A percentile compares a stretch with the other conserved stretches of the same genome.
phyloP scores from a whole-genome alignment of 1,284 basidiomycete species.

The Naganishia sp. region DNA sequence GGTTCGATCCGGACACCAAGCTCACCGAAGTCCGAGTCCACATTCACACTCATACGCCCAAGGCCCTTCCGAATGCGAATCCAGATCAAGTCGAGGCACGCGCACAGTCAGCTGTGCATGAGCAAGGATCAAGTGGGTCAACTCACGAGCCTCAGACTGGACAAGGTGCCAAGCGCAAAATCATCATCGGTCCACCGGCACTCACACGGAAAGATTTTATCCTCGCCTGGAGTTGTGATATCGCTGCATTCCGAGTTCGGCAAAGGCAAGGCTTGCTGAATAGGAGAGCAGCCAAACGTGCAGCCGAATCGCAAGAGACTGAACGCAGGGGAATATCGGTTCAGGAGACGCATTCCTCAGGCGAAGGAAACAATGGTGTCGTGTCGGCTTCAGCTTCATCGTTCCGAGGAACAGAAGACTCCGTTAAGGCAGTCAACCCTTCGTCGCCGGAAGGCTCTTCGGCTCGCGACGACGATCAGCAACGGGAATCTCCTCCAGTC shows the following conservation, averaged over 20 bases:
- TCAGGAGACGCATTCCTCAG: background rate
- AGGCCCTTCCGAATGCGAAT: constrained; percentile 3
- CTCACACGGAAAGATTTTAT: constrained; percentile 34
- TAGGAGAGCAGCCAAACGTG: constrained; percentile 4
- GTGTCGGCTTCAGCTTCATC: too few species aligned
- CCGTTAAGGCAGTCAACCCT: too few species aligned
- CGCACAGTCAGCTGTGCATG: background rate
- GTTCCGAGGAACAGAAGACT: too few species aligned
- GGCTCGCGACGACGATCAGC: too few species aligned
- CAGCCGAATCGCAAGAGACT: background rate
- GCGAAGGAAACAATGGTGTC: background rate
- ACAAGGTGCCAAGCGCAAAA: constrained; percentile 7
- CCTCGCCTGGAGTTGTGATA: constrained; percentile 27
- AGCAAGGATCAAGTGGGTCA: too few species aligned
- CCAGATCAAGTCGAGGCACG: background rate
- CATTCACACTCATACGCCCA: constrained; percentile 28
- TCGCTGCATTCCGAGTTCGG: constrained; percentile 17
- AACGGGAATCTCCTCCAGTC: too few species aligned
- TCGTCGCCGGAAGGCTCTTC: too few species aligned
- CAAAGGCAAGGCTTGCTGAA: constrained; percentile 13
- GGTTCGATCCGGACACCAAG: constrained; percentile 19
- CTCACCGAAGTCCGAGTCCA: constrained; percentile 24
- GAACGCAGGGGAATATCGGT: background rate
- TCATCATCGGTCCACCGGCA: constrained; percentile 15
- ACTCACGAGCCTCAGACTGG: background rate